Evolutionary conservation across 768 basidiomycete species (phyloP), one percentile per base, ranked within the genome.

Genomic region (Crassisporium funariophilum): DNA sequence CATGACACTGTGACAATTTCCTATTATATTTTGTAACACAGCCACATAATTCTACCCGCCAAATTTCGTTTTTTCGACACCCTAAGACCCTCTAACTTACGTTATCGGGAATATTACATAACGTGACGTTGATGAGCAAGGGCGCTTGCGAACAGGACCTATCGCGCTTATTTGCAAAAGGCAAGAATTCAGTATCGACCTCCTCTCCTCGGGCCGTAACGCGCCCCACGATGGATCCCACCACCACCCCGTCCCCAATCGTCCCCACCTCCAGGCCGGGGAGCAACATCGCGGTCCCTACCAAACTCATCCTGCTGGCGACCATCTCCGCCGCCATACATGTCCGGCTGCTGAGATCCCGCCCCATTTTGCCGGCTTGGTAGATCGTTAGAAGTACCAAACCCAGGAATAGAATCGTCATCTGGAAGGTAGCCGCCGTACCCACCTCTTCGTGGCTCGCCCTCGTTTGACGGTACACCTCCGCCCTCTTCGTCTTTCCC

Each of bases 331-430:
- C 74, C 73, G 24, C 69, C 71, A 59, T 73, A 76, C 62, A 76
- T 69, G 23, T 84, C 81, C 29, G 80, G 77, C 53, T 82, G 83
- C 34, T 48, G 55, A 7, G 65, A 55, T 7, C 62, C 52, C 47
- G 54, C 54, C 54, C 62, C 63, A 66, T 66, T 58, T 56, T 66
- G 57, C 56, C 58, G 58, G 58, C 45, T 49, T 17, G 49, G 44
- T 16, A 27, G 29, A 17, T 50, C 44, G 7, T 52, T 43, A 40
- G 36, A 31, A 7, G 68, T 68, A 9, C 82, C 78, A 49, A 88
- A 71, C 1, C 86, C 87, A 21, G 87, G 88, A 15, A 88, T 82
- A 50, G 75, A 73, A 50, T 82, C 82, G 35, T 86, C 85, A 39
- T 61, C 62, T n/a, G 58, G 67, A 41, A 61, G 68, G 46, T 57